Percentiles rank a stretch among this genome's conserved stretches.
Evolutionary conservation across 208 protist genomes (phyloP).

Genomic region (Leishmania gerbilli): DNA sequence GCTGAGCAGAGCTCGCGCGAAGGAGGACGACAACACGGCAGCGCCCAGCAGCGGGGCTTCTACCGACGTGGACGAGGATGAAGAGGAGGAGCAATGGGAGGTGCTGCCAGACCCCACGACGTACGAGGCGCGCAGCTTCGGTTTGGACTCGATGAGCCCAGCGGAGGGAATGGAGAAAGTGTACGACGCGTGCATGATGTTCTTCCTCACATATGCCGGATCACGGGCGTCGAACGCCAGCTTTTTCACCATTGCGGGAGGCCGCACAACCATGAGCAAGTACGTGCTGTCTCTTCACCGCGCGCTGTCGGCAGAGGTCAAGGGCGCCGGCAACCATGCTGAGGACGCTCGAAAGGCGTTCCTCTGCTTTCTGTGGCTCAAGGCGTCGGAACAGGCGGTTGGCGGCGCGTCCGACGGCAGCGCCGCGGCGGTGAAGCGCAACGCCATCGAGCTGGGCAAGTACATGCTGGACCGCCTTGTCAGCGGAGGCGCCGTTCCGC

Average conservation of each 20-base stretch:
- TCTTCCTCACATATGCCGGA: constrained; percentile 46
- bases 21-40: not conserved
- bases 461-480: constrained; percentile 65
- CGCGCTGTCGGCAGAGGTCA: constrained; percentile 38
- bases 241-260: constrained; percentile 19
- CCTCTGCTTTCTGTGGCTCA: constrained; percentile 61
- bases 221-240: constrained; percentile 28
- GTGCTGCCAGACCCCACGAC: constrained; percentile 25
- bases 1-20: not conserved
- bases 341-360: constrained; percentile 47
- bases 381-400: constrained; percentile 45
- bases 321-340: constrained; percentile 37
- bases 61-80: constrained; percentile 22
- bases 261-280: constrained; percentile 39
- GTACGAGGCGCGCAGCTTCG: constrained; percentile 42
- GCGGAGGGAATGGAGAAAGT: constrained; percentile 40
- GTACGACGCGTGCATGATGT: constrained; percentile 44
- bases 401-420: constrained; percentile 12
- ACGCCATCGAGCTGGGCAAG: constrained; percentile 49
- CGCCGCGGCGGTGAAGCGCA: constrained; percentile 36
- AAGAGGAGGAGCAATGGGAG: constrained; percentile 46
- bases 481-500: constrained; percentile 53
- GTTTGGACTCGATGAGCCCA: constrained; percentile 40
- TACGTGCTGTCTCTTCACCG: constrained; percentile 66
- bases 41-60: not conserved